Evolutionary conservation across 371 early-diverging fungal species (phyloP).

Genomic region (Mortierella sp.): DNA sequence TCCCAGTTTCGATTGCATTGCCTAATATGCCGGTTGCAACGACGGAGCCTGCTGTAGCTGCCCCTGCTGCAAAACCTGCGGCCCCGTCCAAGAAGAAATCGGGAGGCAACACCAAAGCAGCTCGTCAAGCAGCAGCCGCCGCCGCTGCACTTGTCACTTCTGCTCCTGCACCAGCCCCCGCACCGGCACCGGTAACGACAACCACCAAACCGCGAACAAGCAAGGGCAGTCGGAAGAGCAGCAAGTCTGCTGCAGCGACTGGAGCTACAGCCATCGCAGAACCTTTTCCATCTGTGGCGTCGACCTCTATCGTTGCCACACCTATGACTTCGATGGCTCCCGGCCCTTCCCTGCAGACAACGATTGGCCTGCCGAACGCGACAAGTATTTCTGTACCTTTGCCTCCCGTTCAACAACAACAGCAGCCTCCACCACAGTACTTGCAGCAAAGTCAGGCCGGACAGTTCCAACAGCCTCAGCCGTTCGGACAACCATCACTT

Average conservation of each 20-base stretch:
- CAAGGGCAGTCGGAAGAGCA: conserved; percentile 26
- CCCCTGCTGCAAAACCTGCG: neutral
- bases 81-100: conserved; percentile 13
- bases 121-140: neutral
- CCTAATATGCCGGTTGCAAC: neutral
- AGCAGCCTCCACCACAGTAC: conserved; percentile 8
- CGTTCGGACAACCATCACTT: conserved; percentile 10
- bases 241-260: conserved; percentile 18
- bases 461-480: conserved; percentile 7
- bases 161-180: conserved; percentile 4
- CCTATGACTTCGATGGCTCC: conserved; percentile 5
- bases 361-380: neutral
- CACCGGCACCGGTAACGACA: neutral
- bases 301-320: neutral
- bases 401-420: conserved; percentile 11
- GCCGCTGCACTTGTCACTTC: conserved; percentile 1
- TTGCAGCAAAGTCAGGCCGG: conserved; percentile 9
- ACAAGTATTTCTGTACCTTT: neutral
- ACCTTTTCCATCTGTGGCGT: neutral
- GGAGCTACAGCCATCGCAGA: neutral
- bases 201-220: conserved; percentile 18
- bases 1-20: neutral
- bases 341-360: neutral
- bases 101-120: neutral
- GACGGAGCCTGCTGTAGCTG: neutral